Conservation (phyloP, 148 eudicot genomes). For the Linanthus parryae region DNA sequence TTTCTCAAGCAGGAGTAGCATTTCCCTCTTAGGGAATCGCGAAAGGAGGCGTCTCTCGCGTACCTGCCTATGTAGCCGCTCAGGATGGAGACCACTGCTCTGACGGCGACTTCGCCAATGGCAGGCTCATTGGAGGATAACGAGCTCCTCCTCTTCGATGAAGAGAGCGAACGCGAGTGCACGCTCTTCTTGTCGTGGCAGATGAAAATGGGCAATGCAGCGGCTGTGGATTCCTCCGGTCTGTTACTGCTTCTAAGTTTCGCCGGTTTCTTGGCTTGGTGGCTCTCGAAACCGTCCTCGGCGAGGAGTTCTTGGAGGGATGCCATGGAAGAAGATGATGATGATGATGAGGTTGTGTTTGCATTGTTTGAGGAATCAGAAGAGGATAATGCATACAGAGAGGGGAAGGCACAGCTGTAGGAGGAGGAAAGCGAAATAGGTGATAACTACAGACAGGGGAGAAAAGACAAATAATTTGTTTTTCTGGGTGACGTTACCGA, state of each 20-base stretch:
- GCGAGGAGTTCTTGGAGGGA: conserved; percentile 6
- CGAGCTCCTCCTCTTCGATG: conserved; percentile 15
- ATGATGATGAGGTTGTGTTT: too few species aligned
- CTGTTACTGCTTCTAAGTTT: conserved; percentile 16
- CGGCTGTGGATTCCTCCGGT: conserved; percentile 18
- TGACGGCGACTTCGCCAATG: conserved; percentile 29
- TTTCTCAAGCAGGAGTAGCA: conserved; percentile 29
- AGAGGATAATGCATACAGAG: too few species aligned
- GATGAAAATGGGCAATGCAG: conserved; percentile 32
- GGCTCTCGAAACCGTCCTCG: conserved; percentile 1
- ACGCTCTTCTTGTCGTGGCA: conserved; percentile 37
- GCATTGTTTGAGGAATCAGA: too few species aligned
- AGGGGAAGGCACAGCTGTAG: too few species aligned
- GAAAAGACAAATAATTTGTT: too few species aligned
- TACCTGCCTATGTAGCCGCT: conserved; percentile 32
- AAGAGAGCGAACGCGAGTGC: conserved; percentile 16
- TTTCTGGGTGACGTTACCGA: too few species aligned
- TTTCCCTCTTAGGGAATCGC: conserved; percentile 13
- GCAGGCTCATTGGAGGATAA: conserved; percentile 27
- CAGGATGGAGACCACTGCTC: conserved; percentile 38
- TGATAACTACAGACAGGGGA: too few species aligned
- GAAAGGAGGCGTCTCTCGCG: conserved; percentile 23
- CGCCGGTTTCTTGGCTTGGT: conserved; percentile 5
- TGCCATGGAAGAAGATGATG: too few species aligned
- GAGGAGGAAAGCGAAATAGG: too few species aligned